Percentiles rank a stretch among this genome's conserved stretches.
Evolutionary conservation across 768 basidiomycete genomes (phyloP).

Genomic region (Trametes cingulata): DNA sequence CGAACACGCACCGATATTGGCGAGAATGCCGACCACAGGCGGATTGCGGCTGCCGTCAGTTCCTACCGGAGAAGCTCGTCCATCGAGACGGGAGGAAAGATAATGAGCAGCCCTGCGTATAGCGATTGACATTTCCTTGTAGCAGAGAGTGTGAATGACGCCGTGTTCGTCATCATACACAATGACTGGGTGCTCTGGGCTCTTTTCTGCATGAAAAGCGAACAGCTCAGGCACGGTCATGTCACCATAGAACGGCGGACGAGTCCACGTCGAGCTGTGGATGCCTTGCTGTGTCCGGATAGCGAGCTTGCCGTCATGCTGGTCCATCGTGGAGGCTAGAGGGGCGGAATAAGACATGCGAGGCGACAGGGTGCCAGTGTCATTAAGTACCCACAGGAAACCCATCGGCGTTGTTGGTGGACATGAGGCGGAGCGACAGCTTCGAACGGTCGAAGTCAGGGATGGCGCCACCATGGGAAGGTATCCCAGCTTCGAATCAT

Average conservation of each 20-base stretch:
- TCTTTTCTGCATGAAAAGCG: constrained; percentile 37
- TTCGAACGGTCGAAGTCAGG: too few relatives aligned
- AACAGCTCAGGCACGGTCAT: constrained; percentile 37
- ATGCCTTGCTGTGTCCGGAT: background rate
- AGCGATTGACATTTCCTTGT: constrained; percentile 28
- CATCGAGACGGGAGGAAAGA: too few relatives aligned
- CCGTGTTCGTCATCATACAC: constrained; percentile 27
- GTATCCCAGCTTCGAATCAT: too few relatives aligned
- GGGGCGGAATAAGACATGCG: background rate
- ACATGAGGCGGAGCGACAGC: too few relatives aligned
- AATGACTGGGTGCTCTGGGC: constrained; percentile 36
- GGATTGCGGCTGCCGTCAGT: background rate
- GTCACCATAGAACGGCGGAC: constrained; percentile 37
- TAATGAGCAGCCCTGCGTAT: constrained; percentile 29
- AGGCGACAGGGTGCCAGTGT: too few relatives aligned
- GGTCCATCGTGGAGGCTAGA: background rate
- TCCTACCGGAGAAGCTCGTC: background rate
- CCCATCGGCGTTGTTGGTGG: too few relatives aligned
- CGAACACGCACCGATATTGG: constrained; percentile 13
- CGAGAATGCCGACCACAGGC: constrained; percentile 29
- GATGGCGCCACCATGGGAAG: too few relatives aligned
- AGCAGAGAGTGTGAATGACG: constrained; percentile 20
- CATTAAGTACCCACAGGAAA: too few relatives aligned
- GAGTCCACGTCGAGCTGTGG: constrained; percentile 31
- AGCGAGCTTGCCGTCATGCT: background rate